Evolutionary conservation across 331 rosid species (phyloP).

Genomic region (Spiraea crenata): DNA sequence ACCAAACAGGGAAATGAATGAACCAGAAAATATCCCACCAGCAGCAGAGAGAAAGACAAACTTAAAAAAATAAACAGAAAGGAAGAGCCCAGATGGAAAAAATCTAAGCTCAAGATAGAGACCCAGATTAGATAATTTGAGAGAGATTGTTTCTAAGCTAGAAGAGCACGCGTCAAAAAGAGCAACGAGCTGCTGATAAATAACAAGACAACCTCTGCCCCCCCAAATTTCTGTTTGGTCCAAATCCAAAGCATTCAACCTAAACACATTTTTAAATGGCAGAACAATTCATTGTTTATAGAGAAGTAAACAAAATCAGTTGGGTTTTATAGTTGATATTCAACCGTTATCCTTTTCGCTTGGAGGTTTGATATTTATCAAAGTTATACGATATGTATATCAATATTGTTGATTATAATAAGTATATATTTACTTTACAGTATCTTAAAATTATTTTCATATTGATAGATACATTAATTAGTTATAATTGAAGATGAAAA

Average conservation of each 20-base stretch:
- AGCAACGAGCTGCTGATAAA: slow-evolving; percentile 3
- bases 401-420: too few species aligned
- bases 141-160: neutral
- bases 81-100: neutral
- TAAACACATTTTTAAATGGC: neutral
- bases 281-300: slow-evolving; percentile 1
- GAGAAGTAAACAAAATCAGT: neutral
- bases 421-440: too few species aligned
- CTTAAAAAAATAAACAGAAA: neutral
- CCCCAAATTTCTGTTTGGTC: neutral
- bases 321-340: too few species aligned
- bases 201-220: neutral
- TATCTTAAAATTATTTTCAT: too few species aligned
- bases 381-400: too few species aligned
- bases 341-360: too few species aligned
- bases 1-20: neutral
- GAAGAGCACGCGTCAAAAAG: slow-evolving; percentile 21
- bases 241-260: neutral
- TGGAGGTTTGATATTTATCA: too few species aligned
- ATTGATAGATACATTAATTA: too few species aligned
- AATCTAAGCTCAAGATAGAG: neutral
- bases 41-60: neutral
- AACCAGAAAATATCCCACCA: slow-evolving; percentile 4
- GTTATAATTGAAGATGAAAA: neutral
- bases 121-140: neutral